Evolutionary conservation across 352 stramenopile genomes (phyloP).

Genomic region (Pythium rhizo-oryzae): DNA sequence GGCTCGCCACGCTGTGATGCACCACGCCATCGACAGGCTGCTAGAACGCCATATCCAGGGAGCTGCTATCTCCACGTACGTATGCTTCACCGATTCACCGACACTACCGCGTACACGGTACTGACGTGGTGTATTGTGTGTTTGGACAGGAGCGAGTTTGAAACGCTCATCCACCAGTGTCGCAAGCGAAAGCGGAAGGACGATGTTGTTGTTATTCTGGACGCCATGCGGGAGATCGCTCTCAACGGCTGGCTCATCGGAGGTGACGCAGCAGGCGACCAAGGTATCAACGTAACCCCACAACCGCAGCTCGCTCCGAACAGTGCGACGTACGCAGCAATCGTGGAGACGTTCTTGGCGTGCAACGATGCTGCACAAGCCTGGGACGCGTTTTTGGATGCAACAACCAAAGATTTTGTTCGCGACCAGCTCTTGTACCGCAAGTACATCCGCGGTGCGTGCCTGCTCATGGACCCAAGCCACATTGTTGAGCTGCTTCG

Average conservation of each 20-base stretch:
- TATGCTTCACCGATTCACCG: background rate
- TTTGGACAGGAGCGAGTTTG: conserved; percentile 62
- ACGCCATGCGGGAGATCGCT: conserved; percentile 54
- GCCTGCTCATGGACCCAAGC: conserved; percentile 54
- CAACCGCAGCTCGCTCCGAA: conserved; percentile 58
- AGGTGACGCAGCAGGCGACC: background rate
- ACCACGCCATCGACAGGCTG: conserved; percentile 69
- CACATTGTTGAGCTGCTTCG: conserved; percentile 57
- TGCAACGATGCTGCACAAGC: conserved; percentile 56
- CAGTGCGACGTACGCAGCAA: conserved; percentile 64
- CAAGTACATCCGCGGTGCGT: conserved; percentile 68
- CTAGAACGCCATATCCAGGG: conserved; percentile 49
- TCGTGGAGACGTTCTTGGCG: conserved; percentile 72
- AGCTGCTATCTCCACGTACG: conserved; percentile 55
- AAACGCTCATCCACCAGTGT: conserved; percentile 80
- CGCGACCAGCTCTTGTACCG: conserved; percentile 56
- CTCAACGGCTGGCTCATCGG: conserved; percentile 38
- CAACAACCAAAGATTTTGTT: conserved; percentile 34
- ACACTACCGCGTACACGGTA: too few relatives aligned
- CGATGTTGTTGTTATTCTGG: conserved; percentile 57
- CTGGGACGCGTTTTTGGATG: conserved; percentile 57
- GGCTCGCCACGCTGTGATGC: conserved; percentile 64
- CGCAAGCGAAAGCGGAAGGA: conserved; percentile 82
- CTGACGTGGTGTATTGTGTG: background rate
- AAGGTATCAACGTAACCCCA: conserved; percentile 29